Evolutionary conservation across 805 yeast species (phyloP).

Genomic region (Kodamaea kakaduensis): DNA sequence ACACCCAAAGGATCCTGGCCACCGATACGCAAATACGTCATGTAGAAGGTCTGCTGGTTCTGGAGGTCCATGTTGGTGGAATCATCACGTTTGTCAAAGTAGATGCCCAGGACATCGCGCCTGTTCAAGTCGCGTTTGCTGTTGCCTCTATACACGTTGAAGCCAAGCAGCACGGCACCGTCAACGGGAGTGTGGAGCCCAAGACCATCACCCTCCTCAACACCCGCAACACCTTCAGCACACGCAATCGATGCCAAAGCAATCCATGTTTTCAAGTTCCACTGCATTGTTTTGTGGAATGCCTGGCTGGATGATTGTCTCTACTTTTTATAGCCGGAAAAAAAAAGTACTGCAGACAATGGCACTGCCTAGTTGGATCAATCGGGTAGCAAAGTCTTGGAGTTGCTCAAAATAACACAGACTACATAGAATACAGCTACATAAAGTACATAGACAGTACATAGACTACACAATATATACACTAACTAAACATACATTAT

Average conservation of each 20-base stretch:
- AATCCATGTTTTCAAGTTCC: constrained; percentile 6
- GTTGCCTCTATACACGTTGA: constrained; percentile 19
- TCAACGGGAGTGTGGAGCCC: constrained; percentile 1
- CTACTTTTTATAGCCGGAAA: not conserved
- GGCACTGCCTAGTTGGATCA: constrained; percentile 1
- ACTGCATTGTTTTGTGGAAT: constrained; percentile 9
- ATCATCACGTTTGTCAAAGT: constrained; percentile 18
- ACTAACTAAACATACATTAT: too few relatives aligned
- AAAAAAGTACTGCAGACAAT: constrained; percentile 2
- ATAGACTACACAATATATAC: too few relatives aligned
- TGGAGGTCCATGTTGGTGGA: constrained; percentile 16
- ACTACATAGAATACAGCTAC: too few relatives aligned
- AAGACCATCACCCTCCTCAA: not conserved
- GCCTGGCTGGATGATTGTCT: not conserved
- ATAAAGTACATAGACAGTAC: too few relatives aligned
- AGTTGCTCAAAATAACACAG: too few relatives aligned
- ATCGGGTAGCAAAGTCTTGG: constrained; percentile 1
- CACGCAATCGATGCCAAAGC: constrained; percentile 7
- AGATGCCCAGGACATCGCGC: constrained; percentile 4
- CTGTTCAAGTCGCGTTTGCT: constrained; percentile 4
- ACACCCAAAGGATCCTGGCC: constrained; percentile 28
- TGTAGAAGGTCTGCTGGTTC: constrained; percentile 29
- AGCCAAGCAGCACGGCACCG: constrained; percentile 14
- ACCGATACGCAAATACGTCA: constrained; percentile 29
- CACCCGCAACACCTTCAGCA: not conserved